Evolutionary conservation across 768 basidiomycete genomes (phyloP), one percentile per base, ranked within the genome.

Genomic region (Mycena galericulata): DNA sequence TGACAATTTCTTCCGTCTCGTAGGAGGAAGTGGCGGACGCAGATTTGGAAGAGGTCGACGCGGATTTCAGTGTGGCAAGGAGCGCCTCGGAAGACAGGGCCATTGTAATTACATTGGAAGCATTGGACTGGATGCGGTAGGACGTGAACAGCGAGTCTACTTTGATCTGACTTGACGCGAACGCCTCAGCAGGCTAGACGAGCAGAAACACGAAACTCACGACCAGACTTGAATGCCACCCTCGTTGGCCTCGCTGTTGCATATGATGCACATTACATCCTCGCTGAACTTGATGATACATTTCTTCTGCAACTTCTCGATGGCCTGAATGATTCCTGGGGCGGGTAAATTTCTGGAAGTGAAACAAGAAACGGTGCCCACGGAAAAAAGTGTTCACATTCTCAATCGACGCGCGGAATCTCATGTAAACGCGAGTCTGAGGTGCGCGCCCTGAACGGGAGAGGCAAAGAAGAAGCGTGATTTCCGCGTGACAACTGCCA

Each of bases 161-260:
- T 77, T 90, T 91, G 73, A 92, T 87, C 72, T 89, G 86, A 18
- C 90, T 91, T 50, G 26, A 41, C 29, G 47, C 20, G 50, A 61
- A n/a, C 59, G 67, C 62, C 57, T 72, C 53, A 65, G 55, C 12
- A 15, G 24, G 20, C 2, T 2, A 36, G 22, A 43, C 4, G 20
- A 15, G 29, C 12, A 26, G 32, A 62, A 57, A 49, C 12, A 20
- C 40, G n/a, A n/a, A 50, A 68, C 79, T 46, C 54, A 84, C 81
- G 83, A 83, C 95, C 95, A 96, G 57, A 96, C 93, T 77, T 96
- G 95, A 5, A 95, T 89, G 4, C 93, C 93, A 0, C 92, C 93
- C 72, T 94, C 93, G 72, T 90, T 91, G 41, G 88, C 87, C 60
- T 94, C 92, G 55, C 84, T 87, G 65, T 92, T 91, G 82, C 95